A percentile compares a stretch with the other conserved stretches of the same genome.
Conservation (phyloP, 2,329 filamentous ascomycete species). For the Fusarium brevicatenulatum region DNA sequence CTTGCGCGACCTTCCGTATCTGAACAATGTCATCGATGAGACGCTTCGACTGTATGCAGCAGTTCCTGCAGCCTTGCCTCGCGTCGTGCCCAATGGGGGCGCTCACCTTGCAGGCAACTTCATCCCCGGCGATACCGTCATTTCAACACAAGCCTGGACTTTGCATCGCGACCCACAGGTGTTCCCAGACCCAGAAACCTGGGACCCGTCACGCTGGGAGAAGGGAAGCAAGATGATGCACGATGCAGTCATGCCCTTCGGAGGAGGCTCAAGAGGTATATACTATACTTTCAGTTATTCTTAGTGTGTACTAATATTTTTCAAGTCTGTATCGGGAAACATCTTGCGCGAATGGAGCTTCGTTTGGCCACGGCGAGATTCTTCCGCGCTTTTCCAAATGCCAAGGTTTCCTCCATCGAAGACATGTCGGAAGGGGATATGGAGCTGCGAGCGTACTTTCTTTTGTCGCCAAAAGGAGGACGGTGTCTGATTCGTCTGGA, state of each 20-base stretch:
- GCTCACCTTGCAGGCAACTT: background rate
- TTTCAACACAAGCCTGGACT: background rate
- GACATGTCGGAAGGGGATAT: background rate
- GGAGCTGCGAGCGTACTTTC: background rate
- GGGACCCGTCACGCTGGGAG: background rate
- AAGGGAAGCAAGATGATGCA: background rate
- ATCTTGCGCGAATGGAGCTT: background rate
- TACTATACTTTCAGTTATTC: too few relatives aligned
- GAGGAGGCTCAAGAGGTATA: background rate
- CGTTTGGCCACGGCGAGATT: background rate
- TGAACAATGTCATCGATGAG: background rate
- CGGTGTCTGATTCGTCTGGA: background rate
- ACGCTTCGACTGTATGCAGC: background rate
- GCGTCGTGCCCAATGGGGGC: background rate
- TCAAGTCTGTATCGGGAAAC: background rate
- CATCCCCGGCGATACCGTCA: fast-evolving
- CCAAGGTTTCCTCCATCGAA: background rate
- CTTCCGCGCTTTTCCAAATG: background rate
- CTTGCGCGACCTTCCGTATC: fast-evolving
- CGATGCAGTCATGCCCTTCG: background rate
- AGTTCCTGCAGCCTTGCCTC: background rate
- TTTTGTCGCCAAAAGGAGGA: background rate
- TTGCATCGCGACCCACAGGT: background rate
- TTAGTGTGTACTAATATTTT: too few relatives aligned
- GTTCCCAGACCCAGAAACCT: fast-evolving